These are phyloP conservation scores for Exophiala spinifera DNA, from an alignment of 2,329 filamentous ascomycete species.

Conservation along the genomic window DNA sequence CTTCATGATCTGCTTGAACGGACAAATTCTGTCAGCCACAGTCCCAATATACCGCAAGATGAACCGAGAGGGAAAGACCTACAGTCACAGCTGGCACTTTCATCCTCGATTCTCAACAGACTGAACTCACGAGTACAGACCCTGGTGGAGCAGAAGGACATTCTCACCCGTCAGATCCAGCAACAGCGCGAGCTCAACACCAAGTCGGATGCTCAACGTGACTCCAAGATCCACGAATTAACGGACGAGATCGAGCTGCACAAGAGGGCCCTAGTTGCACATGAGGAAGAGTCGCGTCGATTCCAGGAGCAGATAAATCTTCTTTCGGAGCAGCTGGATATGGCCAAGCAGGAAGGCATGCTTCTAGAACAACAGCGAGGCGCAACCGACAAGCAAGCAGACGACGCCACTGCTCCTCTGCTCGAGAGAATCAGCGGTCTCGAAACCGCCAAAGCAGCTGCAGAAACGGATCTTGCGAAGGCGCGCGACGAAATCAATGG, in stretches of 20 bases:
- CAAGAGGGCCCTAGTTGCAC: constrained; percentile 61
- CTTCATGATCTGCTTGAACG: constrained; percentile 57
- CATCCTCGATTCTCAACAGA: constrained; percentile 74
- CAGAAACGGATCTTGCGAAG: constrained; percentile 39
- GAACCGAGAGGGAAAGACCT: constrained; percentile 55
- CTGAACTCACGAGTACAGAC: constrained; percentile 73
- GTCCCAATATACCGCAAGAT: constrained; percentile 57
- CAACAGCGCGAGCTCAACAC: constrained; percentile 91
- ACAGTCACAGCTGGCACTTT: constrained; percentile 69
- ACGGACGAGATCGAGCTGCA: constrained; percentile 55
- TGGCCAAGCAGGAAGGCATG: constrained; percentile 37
- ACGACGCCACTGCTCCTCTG: constrained; percentile 24
- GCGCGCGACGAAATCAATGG: constrained; percentile 50
- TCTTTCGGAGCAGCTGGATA: constrained; percentile 45
- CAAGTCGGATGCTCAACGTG: constrained; percentile 67
- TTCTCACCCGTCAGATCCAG: constrained; percentile 87
- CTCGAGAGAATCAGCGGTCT: constrained; percentile 30
- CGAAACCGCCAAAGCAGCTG: constrained; percentile 28
- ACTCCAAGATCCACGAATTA: constrained; percentile 46
- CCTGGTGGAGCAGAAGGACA: constrained; percentile 81
- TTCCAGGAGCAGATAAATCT: constrained; percentile 41
- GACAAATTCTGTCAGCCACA: constrained; percentile 43
- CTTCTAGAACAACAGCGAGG: constrained; percentile 35
- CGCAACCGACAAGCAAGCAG: constrained; percentile 33
- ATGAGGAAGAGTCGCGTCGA: constrained; percentile 42